Base-by-base conservation (phyloP, 208 protist species). In the Acanthamoeba triangularis region DNA sequence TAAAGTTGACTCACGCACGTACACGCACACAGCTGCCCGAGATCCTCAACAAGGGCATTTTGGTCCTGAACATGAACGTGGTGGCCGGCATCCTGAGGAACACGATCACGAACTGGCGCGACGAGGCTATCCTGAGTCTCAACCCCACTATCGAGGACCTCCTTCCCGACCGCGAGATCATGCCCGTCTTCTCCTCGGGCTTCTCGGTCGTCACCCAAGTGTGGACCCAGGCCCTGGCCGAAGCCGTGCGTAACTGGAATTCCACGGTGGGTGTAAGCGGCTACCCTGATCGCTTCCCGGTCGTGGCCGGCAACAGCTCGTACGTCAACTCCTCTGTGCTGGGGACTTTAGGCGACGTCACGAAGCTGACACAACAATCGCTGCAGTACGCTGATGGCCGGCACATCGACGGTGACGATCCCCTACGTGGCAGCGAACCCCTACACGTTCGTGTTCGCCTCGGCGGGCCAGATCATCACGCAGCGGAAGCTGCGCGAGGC, bases 371-470 rank as follows among this genome's bases (percentile, higher is more conserved):
- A 4, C 4, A 6, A 44, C 41, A 1, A 44, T 44, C 41, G 41
- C 1, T 23, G 4, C 69, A 78, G 69, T 1, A 8, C 7, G 3
- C 3, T 59, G 7, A 1, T 85, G 28, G 4, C 1, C 8, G 76
- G 76, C 37, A 56, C 44, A 16, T 59, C 44, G 76, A 30, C 76
- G 0, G 44, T 16, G 13, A 85, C 44, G 76, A 56, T 85, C n/a
- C 76, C 76, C 28, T 85, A 56, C 30, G 76, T 85, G 44, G 47
- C 44, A 1, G 1, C 13, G 16, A 85, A 54, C 28, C 6, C 76
- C 41, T 59, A 85, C 76, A 23, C 76, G 44, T 85, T 85, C 76
- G 76, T 56, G 23, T 85, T 49, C 44, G 41, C 37, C 6, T 33
- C 44, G 37, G 0, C 44, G 3, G 76, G 76, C 37, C 44, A 56